These are phyloP conservation scores for Dysphania ambrosioides DNA, from an alignment of 148 eudicot genomes.

Conservation along the genomic window DNA sequence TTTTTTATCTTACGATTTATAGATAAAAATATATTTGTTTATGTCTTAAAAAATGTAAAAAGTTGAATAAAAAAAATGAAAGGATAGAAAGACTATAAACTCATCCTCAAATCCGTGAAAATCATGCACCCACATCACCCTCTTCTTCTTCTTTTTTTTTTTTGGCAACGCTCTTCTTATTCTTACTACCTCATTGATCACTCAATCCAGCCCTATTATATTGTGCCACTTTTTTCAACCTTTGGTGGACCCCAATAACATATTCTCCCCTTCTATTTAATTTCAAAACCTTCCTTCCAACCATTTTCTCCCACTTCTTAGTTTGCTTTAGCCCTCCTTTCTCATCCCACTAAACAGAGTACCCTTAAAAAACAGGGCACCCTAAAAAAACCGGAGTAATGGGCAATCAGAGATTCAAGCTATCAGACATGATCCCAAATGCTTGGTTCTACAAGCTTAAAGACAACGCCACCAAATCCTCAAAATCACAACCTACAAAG, in stretches of 20 bases:
- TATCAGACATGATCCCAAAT: slow-evolving; percentile 55
- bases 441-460: slow-evolving; percentile 57
- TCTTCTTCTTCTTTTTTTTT: neutral
- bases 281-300: slow-evolving; percentile 21
- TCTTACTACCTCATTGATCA: no score
- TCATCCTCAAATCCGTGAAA: neutral
- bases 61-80: no score
- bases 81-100: no score
- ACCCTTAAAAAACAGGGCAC: neutral
- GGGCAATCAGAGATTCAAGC: slow-evolving; percentile 43
- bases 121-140: slow-evolving; percentile 27
- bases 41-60: no score
- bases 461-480: slow-evolving; percentile 20
- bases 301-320: slow-evolving; percentile 8
- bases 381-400: slow-evolving; percentile 14
- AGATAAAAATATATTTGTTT: no score
- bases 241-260: slow-evolving; percentile 13
- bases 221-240: slow-evolving; percentile 33
- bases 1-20: no score
- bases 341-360: neutral
- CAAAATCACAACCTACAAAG: slow-evolving; percentile 10
- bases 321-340: neutral
- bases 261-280: slow-evolving; percentile 32
- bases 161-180: no score
- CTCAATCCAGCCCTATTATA: slow-evolving; percentile 1